phyloP scores from a whole-genome alignment of 495 filamentous ascomycete species.

The Podospora bellae-mahoneyi region DNA sequence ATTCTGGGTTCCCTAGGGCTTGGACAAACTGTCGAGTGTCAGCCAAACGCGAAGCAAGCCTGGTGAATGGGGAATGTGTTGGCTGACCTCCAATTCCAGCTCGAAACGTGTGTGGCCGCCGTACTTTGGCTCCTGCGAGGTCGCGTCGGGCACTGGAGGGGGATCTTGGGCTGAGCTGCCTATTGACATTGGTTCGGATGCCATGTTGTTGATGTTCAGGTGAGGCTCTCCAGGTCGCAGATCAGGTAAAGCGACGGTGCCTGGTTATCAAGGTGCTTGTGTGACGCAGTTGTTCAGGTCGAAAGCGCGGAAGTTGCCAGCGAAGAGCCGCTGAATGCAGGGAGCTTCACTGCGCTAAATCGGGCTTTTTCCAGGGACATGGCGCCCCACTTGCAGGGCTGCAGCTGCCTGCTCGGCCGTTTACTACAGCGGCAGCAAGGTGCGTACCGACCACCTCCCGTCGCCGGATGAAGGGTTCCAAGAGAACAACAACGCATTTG shows the following conservation, averaged over 20 bases:
- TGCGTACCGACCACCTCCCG: background rate
- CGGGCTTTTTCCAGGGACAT: background rate
- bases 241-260: background rate
- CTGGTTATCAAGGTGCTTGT: background rate
- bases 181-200: slow-evolving; percentile 33
- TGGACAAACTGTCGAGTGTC: slow-evolving; percentile 65
- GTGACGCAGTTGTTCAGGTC: background rate
- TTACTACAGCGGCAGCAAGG: background rate
- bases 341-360: slow-evolving; percentile 5
- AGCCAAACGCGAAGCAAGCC: background rate
- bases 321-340: background rate
- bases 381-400: slow-evolving; percentile 7
- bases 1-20: slow-evolving; percentile 77
- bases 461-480: background rate
- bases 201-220: slow-evolving; percentile 17
- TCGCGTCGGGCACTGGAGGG: slow-evolving; percentile 25
- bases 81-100: slow-evolving; percentile 66
- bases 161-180: slow-evolving; percentile 32
- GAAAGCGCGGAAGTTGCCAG: background rate
- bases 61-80: background rate
- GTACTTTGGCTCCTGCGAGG: slow-evolving; percentile 47
- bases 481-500: background rate
- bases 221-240: background rate
- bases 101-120: slow-evolving; percentile 69
- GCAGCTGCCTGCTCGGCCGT: background rate